Evolutionary conservation across 2,329 filamentous ascomycete species (phyloP), one percentile per base, ranked within the genome.

Genomic region (Microdochium nivale): DNA sequence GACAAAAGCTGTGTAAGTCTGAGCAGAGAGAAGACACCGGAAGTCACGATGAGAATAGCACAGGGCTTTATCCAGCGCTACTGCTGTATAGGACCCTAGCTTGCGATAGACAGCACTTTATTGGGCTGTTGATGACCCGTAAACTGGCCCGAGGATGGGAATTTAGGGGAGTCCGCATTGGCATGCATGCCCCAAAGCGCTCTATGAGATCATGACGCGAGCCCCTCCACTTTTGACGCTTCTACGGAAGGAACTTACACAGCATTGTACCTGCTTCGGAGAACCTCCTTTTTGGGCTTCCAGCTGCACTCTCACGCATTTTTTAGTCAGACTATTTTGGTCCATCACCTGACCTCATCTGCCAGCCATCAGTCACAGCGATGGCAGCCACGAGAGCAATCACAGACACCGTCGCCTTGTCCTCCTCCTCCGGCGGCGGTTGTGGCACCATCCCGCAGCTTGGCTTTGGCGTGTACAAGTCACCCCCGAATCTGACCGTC

Each of bases 381-480:
- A 44, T 44, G 40, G n/a, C 40, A 23, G n/a, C 40, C 19, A 21
- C 21, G 40, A 16, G n/a, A 21, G 21, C 40, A 16, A 47, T 81
- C 53, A 68, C 70, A 23, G 74, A 78, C 54, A 67, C 69, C 23
- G 62, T 81, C 37, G 65, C 75, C 43, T 72, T 83, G 37, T 69
- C 71, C 30, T 77, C 77, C 52, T 74, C 73, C 49, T 7, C 13
- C 19, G 14, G 19, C 16, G 58, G 65, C n/a, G n/a, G n/a, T n/a
- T n/a, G n/a, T n/a, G n/a, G n/a, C 32, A 66, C 69, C 51, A 84
- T 89, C 19, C 86, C 87, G 24, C 75, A 74, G 25, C 75, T 90
- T 10, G 86, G 86, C 13, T 88, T 89, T 60, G 86, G 86, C 49
- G 84, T 88, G 54, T 90, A 86, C 68, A 78, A 76, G 54, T 81